A percentile compares a stretch with the other conserved stretches of the same genome.
phyloP scores from a whole-genome alignment of 371 early-diverging fungal genomes.

The Lichtheimia ramosa region DNA sequence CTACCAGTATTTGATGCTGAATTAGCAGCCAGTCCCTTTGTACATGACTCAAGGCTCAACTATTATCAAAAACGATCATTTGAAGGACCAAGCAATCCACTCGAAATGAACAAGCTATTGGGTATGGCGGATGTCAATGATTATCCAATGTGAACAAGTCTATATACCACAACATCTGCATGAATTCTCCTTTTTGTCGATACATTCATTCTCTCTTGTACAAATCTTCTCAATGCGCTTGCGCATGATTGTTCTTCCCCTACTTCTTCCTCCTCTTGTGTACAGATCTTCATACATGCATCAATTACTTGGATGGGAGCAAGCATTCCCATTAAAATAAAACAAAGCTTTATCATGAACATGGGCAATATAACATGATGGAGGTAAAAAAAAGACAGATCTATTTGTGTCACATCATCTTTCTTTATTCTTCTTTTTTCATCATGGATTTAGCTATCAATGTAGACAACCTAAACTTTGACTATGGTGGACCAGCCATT shows the following conservation, averaged over 20 bases:
- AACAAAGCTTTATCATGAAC: too few species aligned
- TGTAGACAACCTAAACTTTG: constrained; percentile 51
- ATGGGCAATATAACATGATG: too few species aligned
- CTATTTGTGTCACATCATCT: too few species aligned
- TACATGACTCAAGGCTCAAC: not conserved
- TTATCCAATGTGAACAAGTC: not conserved
- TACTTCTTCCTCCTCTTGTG: not conserved
- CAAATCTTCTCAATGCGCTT: not conserved
- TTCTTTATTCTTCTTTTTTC: too few species aligned
- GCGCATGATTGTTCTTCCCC: not conserved
- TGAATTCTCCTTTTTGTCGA: not conserved
- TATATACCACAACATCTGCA: not conserved
- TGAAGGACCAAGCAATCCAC: not conserved
- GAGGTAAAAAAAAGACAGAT: too few species aligned
- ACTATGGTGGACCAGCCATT: constrained; percentile 63
- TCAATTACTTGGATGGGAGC: too few species aligned
- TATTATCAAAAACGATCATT: not conserved
- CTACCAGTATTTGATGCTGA: not conserved
- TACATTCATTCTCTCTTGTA: not conserved
- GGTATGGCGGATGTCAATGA: not conserved
- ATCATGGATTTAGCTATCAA: constrained; percentile 15
- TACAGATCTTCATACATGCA: too few species aligned
- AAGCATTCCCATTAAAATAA: too few species aligned
- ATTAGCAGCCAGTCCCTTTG: not conserved
- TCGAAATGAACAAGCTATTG: not conserved